These are phyloP conservation scores for Trifolium dubium DNA, from an alignment of 306 rosid genomes.

Conservation along the genomic window DNA sequence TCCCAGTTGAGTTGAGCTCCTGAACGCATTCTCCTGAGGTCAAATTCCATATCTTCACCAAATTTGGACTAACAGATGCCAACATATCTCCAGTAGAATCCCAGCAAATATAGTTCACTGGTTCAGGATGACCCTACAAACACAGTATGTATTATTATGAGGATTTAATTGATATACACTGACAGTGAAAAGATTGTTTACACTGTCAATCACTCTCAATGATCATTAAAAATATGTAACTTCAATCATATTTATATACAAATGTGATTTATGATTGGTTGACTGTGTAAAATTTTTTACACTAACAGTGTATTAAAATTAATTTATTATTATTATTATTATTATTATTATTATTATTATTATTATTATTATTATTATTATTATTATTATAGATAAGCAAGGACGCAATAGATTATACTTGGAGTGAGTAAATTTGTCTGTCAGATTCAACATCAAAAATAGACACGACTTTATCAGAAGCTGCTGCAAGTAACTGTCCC, in stretches of 20 bases:
- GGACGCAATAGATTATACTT: conserved; percentile 39
- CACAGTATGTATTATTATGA: not conserved
- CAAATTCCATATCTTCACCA: conserved; percentile 58
- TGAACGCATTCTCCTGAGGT: conserved; percentile 55
- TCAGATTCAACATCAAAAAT: conserved; percentile 56
- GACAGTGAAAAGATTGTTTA: too few relatives aligned
- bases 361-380: not conserved
- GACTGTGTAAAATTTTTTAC: too few relatives aligned
- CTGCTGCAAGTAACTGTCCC: conserved; percentile 55
- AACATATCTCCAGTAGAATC: conserved; percentile 49
- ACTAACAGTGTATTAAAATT: too few relatives aligned
- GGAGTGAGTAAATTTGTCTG: conserved; percentile 47
- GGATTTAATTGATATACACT: too few relatives aligned
- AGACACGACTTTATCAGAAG: conserved; percentile 55
- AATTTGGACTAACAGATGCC: conserved; percentile 57
- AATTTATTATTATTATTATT: not conserved
- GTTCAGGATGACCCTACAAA: conserved; percentile 57
- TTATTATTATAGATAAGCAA: not conserved
- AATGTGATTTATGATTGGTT: too few relatives aligned
- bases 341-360: not conserved
- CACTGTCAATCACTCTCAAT: too few relatives aligned
- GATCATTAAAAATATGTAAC: too few relatives aligned
- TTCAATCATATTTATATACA: too few relatives aligned
- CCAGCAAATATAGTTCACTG: conserved; percentile 59
- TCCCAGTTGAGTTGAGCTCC: conserved; percentile 47